These are phyloP conservation scores for Backusella tarrabulga DNA, from an alignment of 192 early-diverging fungal genomes.

Conservation along the genomic window DNA sequence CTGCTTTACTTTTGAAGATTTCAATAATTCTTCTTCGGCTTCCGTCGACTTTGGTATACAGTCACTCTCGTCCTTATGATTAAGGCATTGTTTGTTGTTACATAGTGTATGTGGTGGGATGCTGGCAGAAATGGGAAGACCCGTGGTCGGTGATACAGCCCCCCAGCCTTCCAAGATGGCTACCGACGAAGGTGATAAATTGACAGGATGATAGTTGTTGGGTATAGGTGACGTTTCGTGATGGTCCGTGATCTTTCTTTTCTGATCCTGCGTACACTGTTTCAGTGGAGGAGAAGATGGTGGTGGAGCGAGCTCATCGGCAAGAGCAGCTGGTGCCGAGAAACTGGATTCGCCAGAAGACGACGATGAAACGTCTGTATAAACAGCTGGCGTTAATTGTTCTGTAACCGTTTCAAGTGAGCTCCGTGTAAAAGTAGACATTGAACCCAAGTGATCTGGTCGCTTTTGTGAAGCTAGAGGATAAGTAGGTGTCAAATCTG, in stretches of 20 bases:
- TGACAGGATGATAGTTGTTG: background rate
- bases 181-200: conserved; percentile 9
- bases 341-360: conserved; percentile 4
- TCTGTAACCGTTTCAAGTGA: conserved; percentile 20
- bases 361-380: background rate
- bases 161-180: conserved; percentile 20
- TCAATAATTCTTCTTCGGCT: background rate
- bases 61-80: background rate
- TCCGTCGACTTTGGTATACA: background rate
- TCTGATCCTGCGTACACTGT: background rate
- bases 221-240: background rate
- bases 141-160: conserved; percentile 21
- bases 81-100: background rate
- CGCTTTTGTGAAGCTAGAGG: background rate
- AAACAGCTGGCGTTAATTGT: background rate
- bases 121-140: conserved; percentile 15
- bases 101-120: conserved; percentile 23
- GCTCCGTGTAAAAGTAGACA: conserved; percentile 13
- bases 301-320: background rate
- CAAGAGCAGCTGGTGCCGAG: background rate
- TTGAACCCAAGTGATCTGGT: background rate
- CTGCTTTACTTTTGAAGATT: background rate
- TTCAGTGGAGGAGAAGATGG: background rate
- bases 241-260: background rate
- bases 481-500: background rate